phyloP scores from a whole-genome alignment of 768 basidiomycete species.

The Dendrothele bispora region DNA sequence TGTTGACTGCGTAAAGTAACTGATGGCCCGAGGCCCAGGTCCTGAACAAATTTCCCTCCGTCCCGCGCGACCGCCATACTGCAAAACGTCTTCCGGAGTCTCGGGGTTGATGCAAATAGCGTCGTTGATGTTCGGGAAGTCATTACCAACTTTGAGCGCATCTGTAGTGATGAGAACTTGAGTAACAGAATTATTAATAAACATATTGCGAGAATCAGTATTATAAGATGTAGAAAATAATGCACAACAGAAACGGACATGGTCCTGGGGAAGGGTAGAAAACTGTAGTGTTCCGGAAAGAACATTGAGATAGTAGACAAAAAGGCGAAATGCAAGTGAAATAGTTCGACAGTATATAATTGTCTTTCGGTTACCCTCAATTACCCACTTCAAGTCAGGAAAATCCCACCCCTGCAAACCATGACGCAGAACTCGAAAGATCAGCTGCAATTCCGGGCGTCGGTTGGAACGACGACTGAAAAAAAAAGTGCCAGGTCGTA shows the following conservation, averaged over 20 bases:
- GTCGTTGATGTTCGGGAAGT: conserved; percentile 9
- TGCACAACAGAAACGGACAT: conserved; percentile 2
- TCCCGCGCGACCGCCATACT: conserved; percentile 9
- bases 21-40: background rate
- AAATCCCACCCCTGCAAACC: background rate
- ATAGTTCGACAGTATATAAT: conserved; percentile 6
- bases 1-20: background rate
- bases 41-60: background rate
- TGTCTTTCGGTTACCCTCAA: background rate
- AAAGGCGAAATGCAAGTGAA: background rate
- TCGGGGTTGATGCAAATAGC: conserved; percentile 8
- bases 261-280: background rate
- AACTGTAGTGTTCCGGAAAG: background rate
- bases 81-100: conserved; percentile 6
- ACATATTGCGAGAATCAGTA: background rate
- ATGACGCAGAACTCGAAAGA: conserved; percentile 8
- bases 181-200: conserved; percentile 6
- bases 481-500: background rate
- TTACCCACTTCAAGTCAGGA: conserved; percentile 2
- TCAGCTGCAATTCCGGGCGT: conserved; percentile 5
- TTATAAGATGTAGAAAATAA: conserved; percentile 1
- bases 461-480: conserved; percentile 11
- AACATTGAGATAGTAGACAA: background rate
- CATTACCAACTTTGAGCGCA: conserved; percentile 12
- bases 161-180: conserved; percentile 12